A percentile compares a stretch with the other conserved stretches of the same genome.
Conservation (phyloP, 148 eudicot species). For the Cornus suecica region DNA sequence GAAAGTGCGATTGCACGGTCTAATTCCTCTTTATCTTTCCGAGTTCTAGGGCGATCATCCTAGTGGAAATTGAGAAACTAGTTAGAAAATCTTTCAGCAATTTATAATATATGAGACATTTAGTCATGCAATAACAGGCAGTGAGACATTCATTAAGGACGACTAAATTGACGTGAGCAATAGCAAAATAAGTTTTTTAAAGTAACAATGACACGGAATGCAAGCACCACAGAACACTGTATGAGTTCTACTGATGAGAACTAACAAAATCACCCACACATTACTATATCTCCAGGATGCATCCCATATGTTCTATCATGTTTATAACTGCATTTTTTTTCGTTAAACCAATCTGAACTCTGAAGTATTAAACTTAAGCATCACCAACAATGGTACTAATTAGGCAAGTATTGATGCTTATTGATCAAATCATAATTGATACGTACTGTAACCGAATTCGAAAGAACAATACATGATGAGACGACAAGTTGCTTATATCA, state of each 20-base stretch:
- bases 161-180: not conserved
- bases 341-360: not conserved
- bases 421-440: not conserved
- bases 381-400: not conserved
- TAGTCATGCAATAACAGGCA: not conserved
- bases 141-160: not conserved
- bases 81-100: not conserved
- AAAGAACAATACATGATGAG: not conserved
- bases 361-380: not conserved
- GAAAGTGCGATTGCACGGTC: conserved; percentile 76
- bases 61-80: conserved; percentile 24
- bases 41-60: conserved; percentile 68
- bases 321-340: not conserved
- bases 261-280: not conserved
- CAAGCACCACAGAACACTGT: not conserved
- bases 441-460: not conserved
- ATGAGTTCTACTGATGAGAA: not conserved
- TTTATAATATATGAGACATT: not conserved
- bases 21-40: conserved; percentile 63
- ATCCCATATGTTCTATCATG: not conserved
- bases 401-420: not conserved
- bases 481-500: not conserved
- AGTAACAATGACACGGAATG: not conserved
- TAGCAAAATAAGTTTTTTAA: not conserved
- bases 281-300: not conserved